phyloP scores from a whole-genome alignment of 2,329 filamentous ascomycete species.

The Leptodontidium sp. region DNA sequence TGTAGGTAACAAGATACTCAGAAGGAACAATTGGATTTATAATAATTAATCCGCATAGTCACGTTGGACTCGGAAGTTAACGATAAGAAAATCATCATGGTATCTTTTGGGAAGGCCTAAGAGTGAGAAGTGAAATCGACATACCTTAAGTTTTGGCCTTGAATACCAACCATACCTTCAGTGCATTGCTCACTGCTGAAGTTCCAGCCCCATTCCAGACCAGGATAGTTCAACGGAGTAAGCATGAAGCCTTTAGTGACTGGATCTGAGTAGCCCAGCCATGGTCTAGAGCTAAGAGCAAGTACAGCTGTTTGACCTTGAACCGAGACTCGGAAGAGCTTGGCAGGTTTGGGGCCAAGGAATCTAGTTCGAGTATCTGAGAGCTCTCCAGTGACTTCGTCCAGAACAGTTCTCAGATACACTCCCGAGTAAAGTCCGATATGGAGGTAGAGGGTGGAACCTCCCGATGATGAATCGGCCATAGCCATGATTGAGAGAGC shows the following conservation, averaged over 20 bases:
- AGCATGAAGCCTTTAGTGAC: conserved; percentile 89
- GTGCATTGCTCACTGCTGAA: conserved; percentile 95
- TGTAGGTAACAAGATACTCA: conserved; percentile 62
- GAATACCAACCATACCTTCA: conserved; percentile 93
- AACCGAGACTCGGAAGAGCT: conserved; percentile 89
- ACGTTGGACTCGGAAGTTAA: conserved; percentile 47
- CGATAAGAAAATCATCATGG: conserved; percentile 55
- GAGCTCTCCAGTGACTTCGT: conserved; percentile 94
- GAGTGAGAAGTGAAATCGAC: conserved; percentile 46
- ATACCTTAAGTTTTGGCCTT: conserved; percentile 87
- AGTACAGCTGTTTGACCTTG: conserved; percentile 86
- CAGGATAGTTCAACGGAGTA: conserved; percentile 87
- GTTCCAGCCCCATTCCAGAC: conserved; percentile 93
- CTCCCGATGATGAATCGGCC: conserved; percentile 90
- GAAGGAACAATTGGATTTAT: conserved; percentile 96
- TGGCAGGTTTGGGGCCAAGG: conserved; percentile 87
- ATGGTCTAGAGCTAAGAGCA: conserved; percentile 91
- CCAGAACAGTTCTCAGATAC: conserved; percentile 92
- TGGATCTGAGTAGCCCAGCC: conserved; percentile 92
- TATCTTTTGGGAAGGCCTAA: conserved; percentile 34
- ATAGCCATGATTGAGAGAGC: conserved; percentile 92
- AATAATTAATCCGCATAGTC: conserved; percentile 62
- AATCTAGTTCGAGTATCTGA: conserved; percentile 96
- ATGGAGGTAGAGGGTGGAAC: conserved; percentile 90
- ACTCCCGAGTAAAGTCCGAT: conserved; percentile 96